Evolutionary conservation across 441 rosid genomes (phyloP), one percentile per base, ranked within the genome.

Genomic region (Dalechampia spathulata): DNA sequence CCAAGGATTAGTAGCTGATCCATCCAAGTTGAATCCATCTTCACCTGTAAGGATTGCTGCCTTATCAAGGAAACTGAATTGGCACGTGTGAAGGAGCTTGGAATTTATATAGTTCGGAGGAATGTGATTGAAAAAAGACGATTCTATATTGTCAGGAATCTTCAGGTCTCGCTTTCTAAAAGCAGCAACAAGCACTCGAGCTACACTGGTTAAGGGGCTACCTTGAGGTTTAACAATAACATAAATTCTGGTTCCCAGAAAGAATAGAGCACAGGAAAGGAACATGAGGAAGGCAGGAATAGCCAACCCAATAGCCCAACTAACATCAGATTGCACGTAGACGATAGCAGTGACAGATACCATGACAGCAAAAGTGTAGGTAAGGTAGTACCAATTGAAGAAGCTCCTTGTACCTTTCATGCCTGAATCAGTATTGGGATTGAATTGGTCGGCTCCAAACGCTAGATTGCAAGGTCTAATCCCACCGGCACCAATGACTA

Each of bases 381-480:
- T 78, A 41, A 78, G 65, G 38, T 45, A 78, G 63, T 72, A 75
- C 78, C 76, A 75, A 40, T 75, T 72, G 58, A 78, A 70, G 71
- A 76, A 78, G 42, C 79, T 72, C 20, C 10, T 51, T 43, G 70
- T 68, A 1, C 74, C 79, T 48, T 43, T 66, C 17, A 46, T 52
- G 22, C 83, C 79, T 1, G 72, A 70, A 27, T 75, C 68, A 1
- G 75, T 64, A 0, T 53, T 22, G 17, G 83, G 75, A 45, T 74
- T 49, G 55, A 78, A 78, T 40, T 78, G 83, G 37, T 78, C 79
- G 16, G 75, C 79, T 28, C 83, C 79, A 27, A 75, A 74, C 47
- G 79, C 79, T 3, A 74, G 44, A 57, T 74, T 74, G 56, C 79
- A 78, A 0, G 83, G 79, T 48, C 77, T 45, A 28, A 74, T 69